Evolutionary conservation across 768 basidiomycete species (phyloP), one percentile per base, ranked within the genome.

Genomic region (Lactarius akahatsu): DNA sequence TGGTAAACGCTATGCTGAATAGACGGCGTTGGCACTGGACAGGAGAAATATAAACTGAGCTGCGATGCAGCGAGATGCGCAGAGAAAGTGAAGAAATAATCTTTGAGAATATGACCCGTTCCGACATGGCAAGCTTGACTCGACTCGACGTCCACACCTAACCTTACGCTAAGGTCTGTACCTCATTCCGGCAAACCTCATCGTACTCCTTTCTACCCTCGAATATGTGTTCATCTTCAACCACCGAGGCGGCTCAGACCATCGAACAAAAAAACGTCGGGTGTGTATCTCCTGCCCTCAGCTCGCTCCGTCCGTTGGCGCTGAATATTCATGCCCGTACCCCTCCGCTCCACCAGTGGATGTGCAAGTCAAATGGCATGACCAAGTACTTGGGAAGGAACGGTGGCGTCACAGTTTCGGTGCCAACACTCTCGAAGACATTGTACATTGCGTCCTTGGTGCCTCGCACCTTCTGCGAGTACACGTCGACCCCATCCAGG

Each of bases 31-130:
- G 59, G 20, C 23, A 60, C 20, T 56, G 40, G 6, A 18, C 5
- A 11, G 57, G 9, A 15, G 30, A n/a, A 23, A 57, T 8, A 7
- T 36, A 20, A n/a, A 57, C 13, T 34, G 62, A 50, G 66, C 66
- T 63, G 66, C 66, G 58, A 63, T 23, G 66, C 66, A 63, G 66
- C 66, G 36, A 26, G 57, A 15, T 40, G 47, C 41, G 32, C n/a
- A 34, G 36, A 13, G 47, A 52, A 10, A 62, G 55, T 63, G 55
- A 28, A 45, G 66, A 34, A 36, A 67, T 63, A 56, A 63, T 67
- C 54, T 62, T 67, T 63, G 52, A 4, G 50, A 5, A 57, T 45
- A 59, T 28, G 47, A 15, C 30, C 36, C 13, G 38, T 4, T 40
- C 54, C n/a, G 10, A 41, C 13, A 16, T 5, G 28, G 26, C 23